These are phyloP conservation scores for Castanea mollissima DNA, from an alignment of 306 rosid species.

Conservation along the genomic window DNA sequence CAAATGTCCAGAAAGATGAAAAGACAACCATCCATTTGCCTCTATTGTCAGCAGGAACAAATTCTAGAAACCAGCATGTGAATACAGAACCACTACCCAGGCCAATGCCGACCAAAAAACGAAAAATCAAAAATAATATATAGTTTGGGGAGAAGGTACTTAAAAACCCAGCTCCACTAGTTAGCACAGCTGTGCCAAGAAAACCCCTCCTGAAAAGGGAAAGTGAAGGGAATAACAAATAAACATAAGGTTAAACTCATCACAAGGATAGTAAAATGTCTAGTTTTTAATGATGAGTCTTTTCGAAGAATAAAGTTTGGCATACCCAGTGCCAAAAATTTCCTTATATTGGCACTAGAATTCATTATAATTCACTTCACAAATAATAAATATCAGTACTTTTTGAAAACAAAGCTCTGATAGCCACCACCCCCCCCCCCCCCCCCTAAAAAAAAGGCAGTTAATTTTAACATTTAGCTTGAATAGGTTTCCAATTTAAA, in stretches of 20 bases:
- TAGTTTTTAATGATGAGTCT: too few species aligned
- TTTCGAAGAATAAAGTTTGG: too few species aligned
- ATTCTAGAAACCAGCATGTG: constrained; percentile 85
- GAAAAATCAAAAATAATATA: constrained; percentile 45
- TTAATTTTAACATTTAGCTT: too few species aligned
- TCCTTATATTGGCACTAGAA: too few species aligned
- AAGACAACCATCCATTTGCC: constrained; percentile 96
- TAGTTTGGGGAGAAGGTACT: constrained; percentile 84
- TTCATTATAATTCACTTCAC: too few species aligned
- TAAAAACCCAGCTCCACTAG: constrained; percentile 71
- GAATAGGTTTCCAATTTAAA: too few species aligned
- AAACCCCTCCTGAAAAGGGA: constrained; percentile 73
- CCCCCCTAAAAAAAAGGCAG: too few species aligned
- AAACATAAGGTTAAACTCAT: neutral
- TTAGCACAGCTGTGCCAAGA: constrained; percentile 72
- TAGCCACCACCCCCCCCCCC: too few species aligned
- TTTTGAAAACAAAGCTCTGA: too few species aligned
- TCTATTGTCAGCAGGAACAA: constrained; percentile 84
- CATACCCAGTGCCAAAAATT: too few species aligned
- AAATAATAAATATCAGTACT: too few species aligned
- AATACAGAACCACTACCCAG: constrained; percentile 93
- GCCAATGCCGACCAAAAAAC: constrained; percentile 85
- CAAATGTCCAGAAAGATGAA: constrained; percentile 89
- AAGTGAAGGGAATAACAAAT: constrained; percentile 9
- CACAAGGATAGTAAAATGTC: too few species aligned